Evolutionary conservation across 2,329 filamentous ascomycete species (phyloP).

Genomic region (Phoma sp.): DNA sequence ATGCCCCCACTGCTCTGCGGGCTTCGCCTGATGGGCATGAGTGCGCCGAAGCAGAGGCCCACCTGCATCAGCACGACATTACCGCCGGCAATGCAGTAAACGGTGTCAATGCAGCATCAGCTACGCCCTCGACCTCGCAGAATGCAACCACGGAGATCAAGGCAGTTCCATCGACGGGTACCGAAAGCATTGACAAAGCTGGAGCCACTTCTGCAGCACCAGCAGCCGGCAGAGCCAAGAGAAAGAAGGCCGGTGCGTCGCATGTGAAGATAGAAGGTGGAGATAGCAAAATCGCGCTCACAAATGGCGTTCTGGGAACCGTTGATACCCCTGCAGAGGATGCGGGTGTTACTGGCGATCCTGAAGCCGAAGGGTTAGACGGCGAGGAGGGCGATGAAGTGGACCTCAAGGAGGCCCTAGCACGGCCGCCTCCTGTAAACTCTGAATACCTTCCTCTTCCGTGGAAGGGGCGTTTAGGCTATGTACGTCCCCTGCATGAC

Average conservation of each 20-base stretch:
- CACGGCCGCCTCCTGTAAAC: constrained; percentile 78
- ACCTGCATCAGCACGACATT: constrained; percentile 18
- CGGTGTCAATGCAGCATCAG: constrained; percentile 20
- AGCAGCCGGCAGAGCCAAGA: constrained; percentile 31
- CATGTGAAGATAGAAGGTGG: constrained; percentile 40
- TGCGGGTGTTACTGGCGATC: constrained; percentile 47
- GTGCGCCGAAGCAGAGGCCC: constrained; percentile 16
- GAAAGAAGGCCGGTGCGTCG: constrained; percentile 29
- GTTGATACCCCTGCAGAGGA: constrained; percentile 27
- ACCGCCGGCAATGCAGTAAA: constrained; percentile 19
- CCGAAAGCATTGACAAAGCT: constrained; percentile 19
- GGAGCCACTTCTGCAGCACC: constrained; percentile 18
- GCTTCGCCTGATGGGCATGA: constrained; percentile 54
- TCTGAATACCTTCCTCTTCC: constrained; percentile 84
- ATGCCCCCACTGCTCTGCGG: constrained; percentile 51
- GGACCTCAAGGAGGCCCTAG: constrained; percentile 65
- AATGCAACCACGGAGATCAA: constrained; percentile 26
- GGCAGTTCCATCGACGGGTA: constrained; percentile 18
- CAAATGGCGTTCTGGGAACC: constrained; percentile 23
- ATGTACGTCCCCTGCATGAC: constrained; percentile 64
- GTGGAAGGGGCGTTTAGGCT: constrained; percentile 89
- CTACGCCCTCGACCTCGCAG: constrained; percentile 22
- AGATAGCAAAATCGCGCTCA: constrained; percentile 19
- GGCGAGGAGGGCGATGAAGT: constrained; percentile 57
- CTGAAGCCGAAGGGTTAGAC: constrained; percentile 57